Base-by-base conservation (phyloP, 2,329 filamentous ascomycete genomes). In the Magnaporthiopsis rhizophila region DNA sequence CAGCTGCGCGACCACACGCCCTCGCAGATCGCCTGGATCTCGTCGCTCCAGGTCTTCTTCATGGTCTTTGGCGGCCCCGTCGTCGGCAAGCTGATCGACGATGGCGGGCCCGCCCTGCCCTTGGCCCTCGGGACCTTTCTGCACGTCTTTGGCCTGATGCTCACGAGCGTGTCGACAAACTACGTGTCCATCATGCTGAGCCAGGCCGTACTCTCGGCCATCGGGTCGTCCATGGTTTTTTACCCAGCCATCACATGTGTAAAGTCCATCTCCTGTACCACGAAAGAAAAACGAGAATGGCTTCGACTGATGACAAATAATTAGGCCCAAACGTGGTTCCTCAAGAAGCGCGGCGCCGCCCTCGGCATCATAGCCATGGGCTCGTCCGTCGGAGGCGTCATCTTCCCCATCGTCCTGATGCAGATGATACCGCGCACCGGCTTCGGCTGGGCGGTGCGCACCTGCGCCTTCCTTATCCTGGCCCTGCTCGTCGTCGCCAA, bases 61-160 rank as follows among this genome's bases (percentile, higher is more conserved):
- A 80, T 88, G 77, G 82, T 83, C 69, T 76, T 71, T 30, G 72
- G 65, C 64, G 63, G 87, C 0, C 85, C 86, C 0, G 69, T 90
- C 9, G 80, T 87, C n/a, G 88, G 88, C 67, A 66, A 64, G 62
- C 67, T 86, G 2, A 87, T 83, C 68, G 87, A 89, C 68, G 86
- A 32, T 32, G 30, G 30, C 30, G 30, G 30, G 30, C 0, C 83
- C 86, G 0, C 78, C 79, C 45, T 77, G 76, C 56, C 71, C 3
- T 71, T 85, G 3, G 34, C 82, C 1, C 68, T 73, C 45, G 83
- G 83, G 13, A 79, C 78, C 3, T 73, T 84, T 66, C 70, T 84
- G 65, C 79, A 84, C 68, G 78, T 86, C 28, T 80, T 86, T 58
- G 80, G 81, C 9, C 70, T 86, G 21, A 86, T 87, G 82, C 85